A percentile compares a stretch with the other conserved stretches of the same genome.
Conservation (phyloP, 1,284 basidiomycete species). For the Amylostereum areolatum region DNA sequence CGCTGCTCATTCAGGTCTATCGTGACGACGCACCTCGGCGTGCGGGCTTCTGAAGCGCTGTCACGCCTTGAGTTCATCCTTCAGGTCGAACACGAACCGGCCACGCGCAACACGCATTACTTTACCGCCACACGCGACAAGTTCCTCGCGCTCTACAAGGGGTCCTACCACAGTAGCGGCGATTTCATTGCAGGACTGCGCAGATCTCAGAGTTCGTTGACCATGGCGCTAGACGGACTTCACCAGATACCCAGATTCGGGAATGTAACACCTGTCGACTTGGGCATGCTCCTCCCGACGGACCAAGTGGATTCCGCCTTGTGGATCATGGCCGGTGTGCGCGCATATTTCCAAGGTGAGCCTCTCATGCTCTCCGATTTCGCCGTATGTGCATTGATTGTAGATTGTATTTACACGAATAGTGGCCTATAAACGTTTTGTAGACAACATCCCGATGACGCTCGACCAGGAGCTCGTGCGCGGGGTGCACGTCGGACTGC, state of each 20-base stretch:
- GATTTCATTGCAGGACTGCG: conserved; percentile 13
- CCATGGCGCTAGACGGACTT: conserved; percentile 1
- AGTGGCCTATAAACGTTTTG: conserved; percentile 66
- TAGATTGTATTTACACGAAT: neutral
- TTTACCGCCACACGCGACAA: conserved; percentile 23
- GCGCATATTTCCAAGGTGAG: conserved; percentile 66
- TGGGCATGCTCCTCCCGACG: conserved; percentile 44
- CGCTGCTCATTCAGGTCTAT: conserved; percentile 28
- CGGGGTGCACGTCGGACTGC: conserved; percentile 30
- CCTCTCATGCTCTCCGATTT: neutral
- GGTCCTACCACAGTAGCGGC: conserved; percentile 5
- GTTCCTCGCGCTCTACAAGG: conserved; percentile 23
- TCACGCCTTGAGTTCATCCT: conserved; percentile 31
- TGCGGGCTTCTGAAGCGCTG: conserved; percentile 32
- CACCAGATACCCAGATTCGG: conserved; percentile 39
- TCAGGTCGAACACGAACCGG: conserved; percentile 22
- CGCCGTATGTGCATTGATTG: neutral
- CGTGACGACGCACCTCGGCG: conserved; percentile 40
- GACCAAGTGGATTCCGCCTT: conserved; percentile 52
- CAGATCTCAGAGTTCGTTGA: neutral
- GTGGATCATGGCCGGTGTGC: conserved; percentile 59
- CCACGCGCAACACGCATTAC: conserved; percentile 25
- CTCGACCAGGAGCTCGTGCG: conserved; percentile 57
- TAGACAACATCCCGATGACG: conserved; percentile 54
- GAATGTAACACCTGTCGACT: conserved; percentile 34